Evolutionary conservation across 1,139 yeast genomes (phyloP).

Genomic region (Meyerozyma athensensis): DNA sequence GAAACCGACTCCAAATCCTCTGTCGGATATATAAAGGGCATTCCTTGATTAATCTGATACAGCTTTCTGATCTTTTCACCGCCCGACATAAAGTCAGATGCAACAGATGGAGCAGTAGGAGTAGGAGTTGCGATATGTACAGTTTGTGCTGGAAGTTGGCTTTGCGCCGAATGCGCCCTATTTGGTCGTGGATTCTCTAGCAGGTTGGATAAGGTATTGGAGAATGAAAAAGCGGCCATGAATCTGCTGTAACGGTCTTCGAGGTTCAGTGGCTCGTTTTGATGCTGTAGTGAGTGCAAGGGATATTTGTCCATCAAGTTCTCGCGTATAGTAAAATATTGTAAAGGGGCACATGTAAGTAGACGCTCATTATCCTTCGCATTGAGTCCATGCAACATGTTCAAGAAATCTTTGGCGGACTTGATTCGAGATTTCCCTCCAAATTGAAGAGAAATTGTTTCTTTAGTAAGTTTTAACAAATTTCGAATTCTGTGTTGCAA

Average conservation of each 20-base stretch:
- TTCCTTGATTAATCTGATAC: constrained; percentile 73
- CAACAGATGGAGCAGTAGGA: constrained; percentile 76
- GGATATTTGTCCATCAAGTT: constrained; percentile 77
- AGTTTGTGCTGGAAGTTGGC: constrained; percentile 57
- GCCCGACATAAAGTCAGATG: constrained; percentile 50
- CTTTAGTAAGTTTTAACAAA: constrained; percentile 41
- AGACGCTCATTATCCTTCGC: constrained; percentile 17
- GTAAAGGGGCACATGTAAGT: constrained; percentile 66
- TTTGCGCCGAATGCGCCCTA: constrained; percentile 48
- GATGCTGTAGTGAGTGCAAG: constrained; percentile 32
- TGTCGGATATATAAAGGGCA: constrained; percentile 73
- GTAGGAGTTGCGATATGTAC: constrained; percentile 85
- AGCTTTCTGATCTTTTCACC: constrained; percentile 68
- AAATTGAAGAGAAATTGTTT: constrained; percentile 56
- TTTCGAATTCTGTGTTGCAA: constrained; percentile 37
- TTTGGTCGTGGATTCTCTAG: constrained; percentile 58
- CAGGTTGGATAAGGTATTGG: constrained; percentile 51
- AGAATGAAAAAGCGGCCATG: constrained; percentile 41
- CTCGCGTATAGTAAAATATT: constrained; percentile 72
- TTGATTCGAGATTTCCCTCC: constrained; percentile 49
- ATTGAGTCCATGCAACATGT: constrained; percentile 38
- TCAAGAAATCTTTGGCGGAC: constrained; percentile 48
- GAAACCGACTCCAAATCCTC: constrained; percentile 44
- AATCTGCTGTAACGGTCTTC: constrained; percentile 26
- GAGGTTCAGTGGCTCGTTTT: constrained; percentile 14